Evolutionary conservation across 257 asterid species (phyloP).

Genomic region (Verbascum thapsus): DNA sequence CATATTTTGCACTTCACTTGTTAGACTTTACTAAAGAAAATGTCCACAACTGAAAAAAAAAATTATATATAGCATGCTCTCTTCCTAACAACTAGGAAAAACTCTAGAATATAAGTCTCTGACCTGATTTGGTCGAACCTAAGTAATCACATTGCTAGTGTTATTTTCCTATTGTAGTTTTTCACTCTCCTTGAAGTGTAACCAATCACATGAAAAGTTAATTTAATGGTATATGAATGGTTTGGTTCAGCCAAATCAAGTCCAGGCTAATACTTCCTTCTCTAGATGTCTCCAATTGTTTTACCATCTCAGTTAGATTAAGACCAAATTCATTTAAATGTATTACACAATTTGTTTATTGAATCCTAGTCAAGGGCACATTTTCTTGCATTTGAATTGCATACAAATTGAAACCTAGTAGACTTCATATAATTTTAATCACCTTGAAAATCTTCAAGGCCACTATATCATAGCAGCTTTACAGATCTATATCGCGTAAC

Average conservation of each 20-base stretch:
- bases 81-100: slow-evolving; percentile 16
- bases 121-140: too few relatives aligned
- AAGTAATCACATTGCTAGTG: too few relatives aligned
- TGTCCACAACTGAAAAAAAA: slow-evolving; percentile 5
- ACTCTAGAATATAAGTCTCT: slow-evolving; percentile 14
- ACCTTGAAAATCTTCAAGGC: slow-evolving; percentile 15
- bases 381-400: neutral
- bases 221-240: too few relatives aligned
- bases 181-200: too few relatives aligned
- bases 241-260: too few relatives aligned
- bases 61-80: slow-evolving; percentile 6
- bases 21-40: slow-evolving; percentile 30
- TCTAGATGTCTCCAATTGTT: slow-evolving; percentile 6
- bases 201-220: too few relatives aligned
- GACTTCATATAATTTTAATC: slow-evolving; percentile 11
- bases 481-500: slow-evolving; percentile 20
- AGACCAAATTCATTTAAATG: slow-evolving; percentile 6
- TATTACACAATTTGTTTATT: neutral
- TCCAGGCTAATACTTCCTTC: too few relatives aligned
- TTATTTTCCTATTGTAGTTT: too few relatives aligned
- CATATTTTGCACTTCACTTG: slow-evolving; percentile 36
- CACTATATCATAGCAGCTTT: slow-evolving; percentile 2
- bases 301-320: slow-evolving; percentile 13
- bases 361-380: neutral
- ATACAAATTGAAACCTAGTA: slow-evolving; percentile 12